These are phyloP conservation scores for Cajanus cajan DNA, from an alignment of 306 rosid species.

Conservation along the genomic window DNA sequence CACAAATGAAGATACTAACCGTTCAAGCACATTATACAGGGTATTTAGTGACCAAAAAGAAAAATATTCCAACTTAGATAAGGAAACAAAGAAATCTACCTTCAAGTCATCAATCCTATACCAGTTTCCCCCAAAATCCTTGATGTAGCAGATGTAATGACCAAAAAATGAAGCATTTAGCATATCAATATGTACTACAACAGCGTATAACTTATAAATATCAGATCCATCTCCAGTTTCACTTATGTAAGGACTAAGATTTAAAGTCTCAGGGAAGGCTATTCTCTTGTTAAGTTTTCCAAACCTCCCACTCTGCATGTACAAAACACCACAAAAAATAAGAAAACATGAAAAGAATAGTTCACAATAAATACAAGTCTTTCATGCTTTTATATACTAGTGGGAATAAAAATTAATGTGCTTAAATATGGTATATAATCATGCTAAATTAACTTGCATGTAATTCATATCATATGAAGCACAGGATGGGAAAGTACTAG, in stretches of 20 bases:
- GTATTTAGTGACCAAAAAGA: neutral
- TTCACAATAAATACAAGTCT: neutral
- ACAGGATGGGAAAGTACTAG: conserved; percentile 13
- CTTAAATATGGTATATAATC: neutral
- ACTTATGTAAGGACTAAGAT: conserved; percentile 87
- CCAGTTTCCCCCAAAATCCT: conserved; percentile 83
- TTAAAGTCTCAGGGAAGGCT: conserved; percentile 80
- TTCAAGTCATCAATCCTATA: conserved; percentile 78
- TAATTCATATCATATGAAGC: conserved; percentile 2
- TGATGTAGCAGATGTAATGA: conserved; percentile 88
- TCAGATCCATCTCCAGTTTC: conserved; percentile 72
- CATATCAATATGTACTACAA: conserved; percentile 94
- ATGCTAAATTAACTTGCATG: neutral
- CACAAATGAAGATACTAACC: conserved; percentile 27
- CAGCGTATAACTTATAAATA: conserved; percentile 79
- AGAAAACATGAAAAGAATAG: neutral
- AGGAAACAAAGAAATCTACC: conserved; percentile 46
- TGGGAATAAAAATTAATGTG: neutral
- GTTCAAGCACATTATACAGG: conserved; percentile 7
- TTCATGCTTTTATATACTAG: conserved; percentile 10
- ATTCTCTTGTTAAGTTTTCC: conserved; percentile 95
- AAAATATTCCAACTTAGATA: neutral
- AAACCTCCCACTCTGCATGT: conserved; percentile 84
- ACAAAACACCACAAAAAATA: conserved; percentile 1
- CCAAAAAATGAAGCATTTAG: conserved; percentile 96